Evolutionary conservation across 768 basidiomycete genomes (phyloP).

Genomic region (Holtermanniella nyarrowii): DNA sequence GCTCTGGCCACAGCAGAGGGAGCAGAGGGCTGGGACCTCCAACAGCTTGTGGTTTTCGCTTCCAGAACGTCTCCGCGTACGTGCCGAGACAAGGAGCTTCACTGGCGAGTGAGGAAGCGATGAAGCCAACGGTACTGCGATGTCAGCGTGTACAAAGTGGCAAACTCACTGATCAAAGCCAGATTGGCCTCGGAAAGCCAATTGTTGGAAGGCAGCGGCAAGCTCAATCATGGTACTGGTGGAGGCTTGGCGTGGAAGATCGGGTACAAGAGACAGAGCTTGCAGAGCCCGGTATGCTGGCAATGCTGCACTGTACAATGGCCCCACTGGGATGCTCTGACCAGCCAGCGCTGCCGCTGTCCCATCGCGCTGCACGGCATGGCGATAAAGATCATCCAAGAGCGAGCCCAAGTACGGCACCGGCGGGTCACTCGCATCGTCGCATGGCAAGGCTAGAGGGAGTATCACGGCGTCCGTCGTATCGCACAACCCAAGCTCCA

Average conservation of each 20-base stretch:
- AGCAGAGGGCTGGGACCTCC: background rate
- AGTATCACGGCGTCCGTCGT: background rate
- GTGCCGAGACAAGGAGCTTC: background rate
- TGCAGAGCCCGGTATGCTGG: too few relatives aligned
- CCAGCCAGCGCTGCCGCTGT: too few relatives aligned
- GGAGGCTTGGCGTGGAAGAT: too few relatives aligned
- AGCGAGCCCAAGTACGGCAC: background rate
- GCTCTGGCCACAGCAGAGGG: background rate
- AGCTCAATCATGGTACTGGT: background rate
- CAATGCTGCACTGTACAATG: too few relatives aligned
- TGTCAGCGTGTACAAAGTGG: too few relatives aligned
- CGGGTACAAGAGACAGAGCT: too few relatives aligned
- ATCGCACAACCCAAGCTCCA: background rate
- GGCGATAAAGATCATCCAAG: background rate
- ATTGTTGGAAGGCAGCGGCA: background rate
- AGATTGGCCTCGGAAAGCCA: background rate
- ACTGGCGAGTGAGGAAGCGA: background rate
- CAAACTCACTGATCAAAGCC: too few relatives aligned
- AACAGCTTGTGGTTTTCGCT: background rate
- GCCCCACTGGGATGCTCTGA: too few relatives aligned
- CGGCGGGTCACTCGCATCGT: background rate
- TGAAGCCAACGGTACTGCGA: too few relatives aligned
- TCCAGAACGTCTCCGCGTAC: background rate
- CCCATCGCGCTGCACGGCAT: background rate
- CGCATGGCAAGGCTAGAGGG: background rate